Percentiles rank a stretch among this genome's conserved stretches.
These are phyloP conservation scores for Clonostachys byssicola DNA, from an alignment of 2,329 filamentous ascomycete genomes.

Conservation along the genomic window DNA sequence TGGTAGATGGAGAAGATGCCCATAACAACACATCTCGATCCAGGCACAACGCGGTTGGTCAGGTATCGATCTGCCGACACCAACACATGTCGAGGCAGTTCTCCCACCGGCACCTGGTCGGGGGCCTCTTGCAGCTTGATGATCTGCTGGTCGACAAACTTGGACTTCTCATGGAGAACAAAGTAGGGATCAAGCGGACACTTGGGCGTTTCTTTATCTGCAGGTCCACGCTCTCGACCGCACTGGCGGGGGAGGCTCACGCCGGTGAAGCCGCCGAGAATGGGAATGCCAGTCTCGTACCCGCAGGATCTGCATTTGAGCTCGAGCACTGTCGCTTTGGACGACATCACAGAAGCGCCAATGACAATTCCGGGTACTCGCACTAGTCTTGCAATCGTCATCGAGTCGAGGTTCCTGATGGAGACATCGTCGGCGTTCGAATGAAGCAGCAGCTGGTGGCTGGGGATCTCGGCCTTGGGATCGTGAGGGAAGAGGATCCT, in stretches of 20 bases:
- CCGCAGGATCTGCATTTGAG: constrained; percentile 88
- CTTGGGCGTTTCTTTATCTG: constrained; percentile 60
- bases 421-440: constrained; percentile 87
- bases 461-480: constrained; percentile 64
- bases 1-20: constrained; percentile 98
- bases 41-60: constrained; percentile 92
- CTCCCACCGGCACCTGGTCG: constrained; percentile 94
- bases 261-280: constrained; percentile 83
- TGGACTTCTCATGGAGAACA: constrained; percentile 88
- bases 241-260: constrained; percentile 81
- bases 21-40: constrained; percentile 91
- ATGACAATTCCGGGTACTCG: constrained; percentile 97
- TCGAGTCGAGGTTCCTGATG: constrained; percentile 89
- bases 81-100: constrained; percentile 89
- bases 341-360: constrained; percentile 92
- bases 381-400: constrained; percentile 90
- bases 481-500: constrained; percentile 85
- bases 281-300: constrained; percentile 63
- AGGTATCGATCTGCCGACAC: constrained; percentile 96
- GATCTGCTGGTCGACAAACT: constrained; percentile 96
- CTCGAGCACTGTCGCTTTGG: constrained; percentile 82
- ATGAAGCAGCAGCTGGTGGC: constrained; percentile 92
- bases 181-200: constrained; percentile 96
- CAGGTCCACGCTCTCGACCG: constrained; percentile 55
- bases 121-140: constrained; percentile 97